Base-by-base conservation (phyloP, 352 stramenopile species). In the Globisporangium parvum region DNA sequence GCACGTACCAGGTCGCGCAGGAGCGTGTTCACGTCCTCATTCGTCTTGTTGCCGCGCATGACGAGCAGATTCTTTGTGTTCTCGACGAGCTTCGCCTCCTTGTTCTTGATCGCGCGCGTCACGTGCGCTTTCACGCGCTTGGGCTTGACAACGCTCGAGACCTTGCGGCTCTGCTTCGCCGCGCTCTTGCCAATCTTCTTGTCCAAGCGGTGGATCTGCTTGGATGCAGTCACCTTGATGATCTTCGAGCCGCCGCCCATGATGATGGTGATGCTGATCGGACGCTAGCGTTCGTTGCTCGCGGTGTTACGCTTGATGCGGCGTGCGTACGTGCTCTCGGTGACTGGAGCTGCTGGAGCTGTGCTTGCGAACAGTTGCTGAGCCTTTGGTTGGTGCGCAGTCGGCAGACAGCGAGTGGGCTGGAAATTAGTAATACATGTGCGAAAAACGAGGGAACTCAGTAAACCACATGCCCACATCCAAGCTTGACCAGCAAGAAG, bases 21-120 rank as follows among this genome's bases (percentile, higher is more conserved):
- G 20, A 96, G 62, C 45, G 84, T 71, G 60, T 91, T 89, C 18
- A 96, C 75, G 47, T 83, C 64, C 50, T 96, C 79, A 58, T 63
- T 95, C 9, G 87, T 95, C 70, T 96, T 96, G 70, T 93, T 95
- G 57, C 87, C 87, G 47, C 87, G 82, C 69, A 97, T 69, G 37
- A 95, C 80, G 23, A 97, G 76, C 60, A 93, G 62, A 53, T 85
- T 78, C 83, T 97, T 97, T 46, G 85, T 92, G 72, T 96, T 95
- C 57, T 97, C 89, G 47, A 93, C 82, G 23, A 97, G 68, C 65
- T 97, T 96, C n/a, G 89, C 75, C 66, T 92, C 89, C 57, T 91
- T 93, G 62, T 83, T 76, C 73, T 96, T 93, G 56, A 96, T 73
- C 23, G 79, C 79, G 44, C 88, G 82, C 57, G 79, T 68, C 57